Base-by-base conservation (phyloP, 768 basidiomycete species). In the Sporobolomyces pararoseus region DNA sequence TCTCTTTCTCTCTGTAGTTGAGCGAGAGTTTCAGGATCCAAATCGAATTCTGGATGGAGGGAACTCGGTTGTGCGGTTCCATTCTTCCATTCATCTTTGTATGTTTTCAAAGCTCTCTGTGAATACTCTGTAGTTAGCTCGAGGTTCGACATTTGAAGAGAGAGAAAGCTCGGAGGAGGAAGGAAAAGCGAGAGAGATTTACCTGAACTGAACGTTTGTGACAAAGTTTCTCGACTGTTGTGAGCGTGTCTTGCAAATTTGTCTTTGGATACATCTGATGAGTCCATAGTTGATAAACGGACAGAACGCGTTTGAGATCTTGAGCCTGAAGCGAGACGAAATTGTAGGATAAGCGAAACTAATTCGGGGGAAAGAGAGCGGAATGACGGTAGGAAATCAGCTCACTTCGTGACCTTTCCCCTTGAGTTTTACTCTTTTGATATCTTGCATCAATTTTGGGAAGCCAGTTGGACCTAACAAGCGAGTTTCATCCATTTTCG, bases 351-450 rank as follows among this genome's bases (percentile, higher is more conserved):
- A 47, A n/a, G n/a, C n/a, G n/a, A n/a, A n/a, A n/a, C n/a, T n/a
- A n/a, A n/a, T n/a, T n/a, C n/a, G 10, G 21, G 19, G 21, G 16
- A 39, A 23, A 53, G 13, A 60, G 17, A 25, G n/a, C 14, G 49
- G 35, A 21, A 1, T 13, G 17, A 61, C 34, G 10, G 12, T 49
- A 39, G n/a, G n/a, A n/a, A n/a, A n/a, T n/a, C n/a, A n/a, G n/a
- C n/a, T n/a, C n/a, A 91, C 95, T 84, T 99, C 96, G 75, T 91
- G 86, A 0, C 94, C 94, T 78, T 96, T 97, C 10, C 93, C 94
- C 75, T 86, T 88, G 23, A 86, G 83, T 73, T 85, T 88, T 80
- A 95, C 90, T 66, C 84, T 81, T 80, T 90, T 91, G 32, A 88
- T 84, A 61, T 87, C 85, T 66, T 87, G 83, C 59, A 91, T 84